These are phyloP conservation scores for Chytridiales sp. DNA, from an alignment of 371 early-diverging fungal species.

Conservation along the genomic window DNA sequence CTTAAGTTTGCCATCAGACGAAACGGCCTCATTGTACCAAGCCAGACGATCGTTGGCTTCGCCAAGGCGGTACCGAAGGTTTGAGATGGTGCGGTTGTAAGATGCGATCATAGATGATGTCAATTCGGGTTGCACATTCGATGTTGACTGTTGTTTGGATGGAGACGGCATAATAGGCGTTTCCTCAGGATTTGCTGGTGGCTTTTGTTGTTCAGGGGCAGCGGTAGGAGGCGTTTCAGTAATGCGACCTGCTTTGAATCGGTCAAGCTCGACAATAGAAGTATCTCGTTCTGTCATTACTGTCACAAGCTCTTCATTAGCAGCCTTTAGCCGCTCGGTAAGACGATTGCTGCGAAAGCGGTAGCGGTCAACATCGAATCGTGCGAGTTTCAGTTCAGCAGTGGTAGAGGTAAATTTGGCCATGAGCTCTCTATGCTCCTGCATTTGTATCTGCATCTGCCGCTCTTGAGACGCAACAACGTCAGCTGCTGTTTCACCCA, in stretches of 20 bases:
- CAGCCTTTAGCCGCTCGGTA: conserved; percentile 22
- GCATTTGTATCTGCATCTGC: conserved; percentile 31
- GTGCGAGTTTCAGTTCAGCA: conserved; percentile 17
- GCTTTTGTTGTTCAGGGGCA: too few species aligned
- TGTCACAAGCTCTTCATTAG: conserved; percentile 29
- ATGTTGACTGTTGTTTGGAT: too few species aligned
- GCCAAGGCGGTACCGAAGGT: conserved; percentile 32
- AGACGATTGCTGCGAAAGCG: conserved; percentile 37
- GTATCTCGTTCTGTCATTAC: conserved; percentile 34
- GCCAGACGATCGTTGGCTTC: conserved; percentile 47
- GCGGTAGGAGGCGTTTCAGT: too few species aligned
- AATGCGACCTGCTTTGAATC: conserved; percentile 26
- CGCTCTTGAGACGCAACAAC: conserved; percentile 26
- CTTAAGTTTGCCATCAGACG: conserved; percentile 13
- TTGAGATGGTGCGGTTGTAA: conserved; percentile 39
- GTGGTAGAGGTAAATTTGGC: conserved; percentile 26
- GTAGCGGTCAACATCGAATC: conserved; percentile 42
- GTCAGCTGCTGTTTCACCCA: conserved; percentile 9
- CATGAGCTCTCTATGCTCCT: conserved; percentile 36
- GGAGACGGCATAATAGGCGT: too few species aligned
- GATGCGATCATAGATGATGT: conserved; percentile 8
- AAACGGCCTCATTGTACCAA: conserved; percentile 50
- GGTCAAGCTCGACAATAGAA: conserved; percentile 29
- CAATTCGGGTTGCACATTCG: neutral
- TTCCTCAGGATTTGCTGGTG: too few species aligned